Base-by-base conservation (phyloP, 1,284 basidiomycete genomes). In the Malassezia sp. region DNA sequence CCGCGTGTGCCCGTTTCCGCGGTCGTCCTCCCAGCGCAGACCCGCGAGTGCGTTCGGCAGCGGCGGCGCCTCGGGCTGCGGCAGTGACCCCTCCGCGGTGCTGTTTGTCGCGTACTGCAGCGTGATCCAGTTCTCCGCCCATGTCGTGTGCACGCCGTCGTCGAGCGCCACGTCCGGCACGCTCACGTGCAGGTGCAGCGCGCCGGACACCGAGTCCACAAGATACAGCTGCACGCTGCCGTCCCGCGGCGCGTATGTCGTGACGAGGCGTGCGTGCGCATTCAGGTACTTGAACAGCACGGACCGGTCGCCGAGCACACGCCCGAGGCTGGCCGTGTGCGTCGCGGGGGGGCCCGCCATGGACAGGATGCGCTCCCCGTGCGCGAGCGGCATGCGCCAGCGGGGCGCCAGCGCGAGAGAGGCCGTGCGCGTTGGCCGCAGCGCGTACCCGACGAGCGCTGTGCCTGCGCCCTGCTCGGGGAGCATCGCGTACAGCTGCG, bases 271-370 rank as follows among this genome's bases (percentile, higher is more conserved):
- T 14, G 87, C 63, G 57, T 86, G 80, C 5, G 84, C 83, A 68
- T 91, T 91, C 54, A 95, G 77, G 67, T 91, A 93, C 74, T 96
- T 96, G 77, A 93, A 91, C 44, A 95, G 71, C 30, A 88, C 89
- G 22, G 79, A 80, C 48, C 90, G 80, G 71, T 93, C 82, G 5
- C 85, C 87, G 2, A 86, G 74, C 3, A 91, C 87, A 4, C 81
- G 84, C 0, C 88, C 86, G 21, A 39, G 49, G 42, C 56, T 59
- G 18, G 60, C 60, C 7, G 60, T 49, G 18, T 38, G 41, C 18
- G 47, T 45, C 9, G 18, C 23, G 3, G 47, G 32, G 12, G 45
- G 41, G 22, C 56, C 45, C 28, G 47, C 27, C 40, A 57, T 49
- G 30, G 52, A 28, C 20, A 60, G 45, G 20, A 64, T 48, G 34